Conservation (phyloP, 352 stramenopile species). For the Peronospora tabacina region DNA sequence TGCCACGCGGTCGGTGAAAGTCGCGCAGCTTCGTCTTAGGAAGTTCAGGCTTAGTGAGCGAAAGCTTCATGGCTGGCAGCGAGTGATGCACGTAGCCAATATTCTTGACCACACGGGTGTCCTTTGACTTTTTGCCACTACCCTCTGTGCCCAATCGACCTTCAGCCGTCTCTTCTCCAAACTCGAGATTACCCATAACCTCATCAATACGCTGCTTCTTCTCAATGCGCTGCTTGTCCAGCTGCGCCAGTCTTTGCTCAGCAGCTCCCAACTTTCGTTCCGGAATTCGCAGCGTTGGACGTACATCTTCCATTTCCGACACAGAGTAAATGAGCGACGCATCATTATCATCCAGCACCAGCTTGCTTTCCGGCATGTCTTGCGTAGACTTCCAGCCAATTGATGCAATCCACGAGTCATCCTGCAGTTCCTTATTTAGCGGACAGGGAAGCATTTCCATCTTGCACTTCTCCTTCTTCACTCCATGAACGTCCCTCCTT, state of each 20-base stretch:
- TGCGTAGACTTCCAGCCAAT: conserved; percentile 76
- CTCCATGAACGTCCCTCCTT: conserved; percentile 2
- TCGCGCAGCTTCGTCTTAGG: conserved; percentile 74
- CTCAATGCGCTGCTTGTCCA: conserved; percentile 65
- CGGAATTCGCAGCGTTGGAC: conserved; percentile 74
- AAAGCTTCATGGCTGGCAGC: conserved; percentile 81
- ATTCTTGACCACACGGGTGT: conserved; percentile 80
- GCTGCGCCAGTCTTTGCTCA: conserved; percentile 59
- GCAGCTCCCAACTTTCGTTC: conserved; percentile 72
- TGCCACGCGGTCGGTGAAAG: conserved; percentile 74
- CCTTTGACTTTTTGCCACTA: conserved; percentile 71
- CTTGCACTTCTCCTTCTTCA: conserved; percentile 7
- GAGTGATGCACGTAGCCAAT: conserved; percentile 82
- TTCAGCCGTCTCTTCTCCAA: conserved; percentile 69
- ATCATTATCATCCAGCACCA: conserved; percentile 83
- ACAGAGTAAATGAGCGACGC: conserved; percentile 68
- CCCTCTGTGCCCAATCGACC: conserved; percentile 53
- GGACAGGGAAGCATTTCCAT: conserved; percentile 28
- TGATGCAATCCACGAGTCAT: conserved; percentile 61
- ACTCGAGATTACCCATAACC: conserved; percentile 74
- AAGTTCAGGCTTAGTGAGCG: conserved; percentile 77
- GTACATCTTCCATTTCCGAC: conserved; percentile 69
- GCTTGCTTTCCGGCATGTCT: conserved; percentile 73
- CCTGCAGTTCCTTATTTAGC: conserved; percentile 63
- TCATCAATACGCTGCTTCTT: conserved; percentile 79